Conservation (phyloP, 768 basidiomycete genomes). For the Boletus rex-veris region DNA sequence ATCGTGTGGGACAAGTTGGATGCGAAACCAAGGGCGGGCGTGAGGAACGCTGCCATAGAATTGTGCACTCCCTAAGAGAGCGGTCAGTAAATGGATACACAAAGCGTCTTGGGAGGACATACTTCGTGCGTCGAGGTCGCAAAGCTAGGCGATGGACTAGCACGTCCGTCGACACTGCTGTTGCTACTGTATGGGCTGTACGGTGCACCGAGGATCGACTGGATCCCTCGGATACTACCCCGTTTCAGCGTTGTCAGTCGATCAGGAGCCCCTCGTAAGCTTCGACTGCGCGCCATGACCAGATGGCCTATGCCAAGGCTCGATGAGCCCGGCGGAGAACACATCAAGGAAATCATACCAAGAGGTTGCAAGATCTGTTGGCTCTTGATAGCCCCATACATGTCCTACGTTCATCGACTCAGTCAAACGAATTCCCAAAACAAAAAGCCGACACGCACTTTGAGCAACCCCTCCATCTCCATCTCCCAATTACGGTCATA, state of each 20-base stretch:
- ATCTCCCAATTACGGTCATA: slow-evolving; percentile 76
- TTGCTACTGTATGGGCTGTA: slow-evolving; percentile 81
- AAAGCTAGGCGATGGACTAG: slow-evolving; percentile 92
- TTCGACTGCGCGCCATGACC: slow-evolving; percentile 61
- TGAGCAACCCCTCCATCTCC: slow-evolving; percentile 84
- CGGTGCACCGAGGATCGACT: slow-evolving; percentile 71
- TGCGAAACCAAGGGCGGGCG: slow-evolving; percentile 92
- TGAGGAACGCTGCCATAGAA: slow-evolving; percentile 66
- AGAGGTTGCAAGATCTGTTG: slow-evolving; percentile 88
- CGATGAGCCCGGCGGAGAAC: slow-evolving; percentile 54
- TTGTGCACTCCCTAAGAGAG: slow-evolving; percentile 50
- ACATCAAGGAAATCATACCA: slow-evolving; percentile 38
- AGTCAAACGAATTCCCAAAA: not conserved
- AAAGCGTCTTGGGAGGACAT: slow-evolving; percentile 10
- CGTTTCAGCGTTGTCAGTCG: slow-evolving; percentile 78
- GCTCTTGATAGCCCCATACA: slow-evolving; percentile 88
- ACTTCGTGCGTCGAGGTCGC: slow-evolving; percentile 87
- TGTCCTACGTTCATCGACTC: slow-evolving; percentile 55
- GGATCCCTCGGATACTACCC: slow-evolving; percentile 86
- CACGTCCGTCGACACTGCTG: slow-evolving; percentile 79
- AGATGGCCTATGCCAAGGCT: slow-evolving; percentile 38
- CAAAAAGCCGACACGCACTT: slow-evolving; percentile 44
- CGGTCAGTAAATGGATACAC: slow-evolving; percentile 8
- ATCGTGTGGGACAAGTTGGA: slow-evolving; percentile 95
- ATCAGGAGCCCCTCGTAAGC: slow-evolving; percentile 67